A percentile compares a stretch with the other conserved stretches of the same genome.
Evolutionary conservation across 768 basidiomycete species (phyloP).

Genomic region (Boletus rubropictus): DNA sequence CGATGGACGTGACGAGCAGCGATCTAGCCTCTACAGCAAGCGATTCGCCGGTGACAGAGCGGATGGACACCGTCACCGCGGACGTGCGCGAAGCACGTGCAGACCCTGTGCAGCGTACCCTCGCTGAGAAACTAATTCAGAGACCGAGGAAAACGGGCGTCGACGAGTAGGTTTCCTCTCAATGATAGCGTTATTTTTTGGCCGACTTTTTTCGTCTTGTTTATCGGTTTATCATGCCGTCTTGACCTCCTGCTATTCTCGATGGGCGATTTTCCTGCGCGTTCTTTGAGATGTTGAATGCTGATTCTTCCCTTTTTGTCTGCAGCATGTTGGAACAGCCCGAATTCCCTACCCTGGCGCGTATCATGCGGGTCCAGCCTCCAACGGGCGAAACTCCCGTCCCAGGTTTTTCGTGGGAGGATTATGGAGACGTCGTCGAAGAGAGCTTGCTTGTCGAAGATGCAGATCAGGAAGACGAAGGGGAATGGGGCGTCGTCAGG

Average conservation of each 20-base stretch:
- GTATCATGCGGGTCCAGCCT: constrained; percentile 65
- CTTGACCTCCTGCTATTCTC: background rate
- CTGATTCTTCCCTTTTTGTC: constrained; percentile 1
- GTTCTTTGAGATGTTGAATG: background rate
- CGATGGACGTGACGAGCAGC: constrained; percentile 38
- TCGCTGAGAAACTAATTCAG: constrained; percentile 61
- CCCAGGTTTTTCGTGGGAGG: constrained; percentile 66
- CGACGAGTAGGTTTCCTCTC: constrained; percentile 55
- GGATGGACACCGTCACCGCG: constrained; percentile 27
- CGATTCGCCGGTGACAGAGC: constrained; percentile 33
- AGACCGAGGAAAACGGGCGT: constrained; percentile 60
- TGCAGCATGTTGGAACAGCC: constrained; percentile 60
- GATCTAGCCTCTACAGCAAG: constrained; percentile 52
- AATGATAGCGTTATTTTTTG: background rate
- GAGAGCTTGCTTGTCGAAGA: constrained; percentile 42
- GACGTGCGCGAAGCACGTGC: constrained; percentile 27
- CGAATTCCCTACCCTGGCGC: constrained; percentile 49
- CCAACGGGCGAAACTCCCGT: constrained; percentile 53
- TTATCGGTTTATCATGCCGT: background rate
- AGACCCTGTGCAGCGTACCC: constrained; percentile 33
- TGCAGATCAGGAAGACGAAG: constrained; percentile 68
- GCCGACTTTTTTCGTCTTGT: background rate
- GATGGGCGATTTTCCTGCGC: background rate
- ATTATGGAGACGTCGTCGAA: constrained; percentile 63
- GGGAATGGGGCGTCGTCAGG: constrained; percentile 71